These are phyloP conservation scores for Clonostachys rhizophaga DNA, from an alignment of 2,329 filamentous ascomycete species.

Conservation along the genomic window DNA sequence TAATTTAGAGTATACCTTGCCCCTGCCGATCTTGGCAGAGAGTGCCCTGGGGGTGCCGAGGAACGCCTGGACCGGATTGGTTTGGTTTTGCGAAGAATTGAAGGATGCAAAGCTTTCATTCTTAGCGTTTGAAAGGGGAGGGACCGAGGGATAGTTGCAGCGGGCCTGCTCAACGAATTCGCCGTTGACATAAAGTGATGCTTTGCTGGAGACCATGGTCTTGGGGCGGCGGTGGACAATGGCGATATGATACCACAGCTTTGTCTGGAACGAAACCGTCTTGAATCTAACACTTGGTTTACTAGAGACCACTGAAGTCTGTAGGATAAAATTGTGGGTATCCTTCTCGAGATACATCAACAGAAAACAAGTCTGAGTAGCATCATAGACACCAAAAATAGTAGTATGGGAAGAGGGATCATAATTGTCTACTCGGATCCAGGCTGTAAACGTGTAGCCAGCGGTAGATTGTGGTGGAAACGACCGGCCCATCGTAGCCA, in stretches of 20 bases:
- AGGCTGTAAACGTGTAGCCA: constrained; percentile 90
- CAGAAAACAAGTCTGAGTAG: constrained; percentile 87
- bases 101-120: constrained; percentile 69
- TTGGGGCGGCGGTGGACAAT: constrained; percentile 79
- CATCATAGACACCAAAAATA: constrained; percentile 91
- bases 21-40: constrained; percentile 68
- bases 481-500: constrained; percentile 75
- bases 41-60: constrained; percentile 88
- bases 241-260: constrained; percentile 89
- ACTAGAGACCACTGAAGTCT: constrained; percentile 84
- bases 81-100: constrained; percentile 50
- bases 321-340: constrained; percentile 88
- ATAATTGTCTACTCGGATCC: constrained; percentile 85
- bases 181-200: constrained; percentile 85
- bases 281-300: constrained; percentile 93
- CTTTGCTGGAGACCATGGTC: constrained; percentile 71
- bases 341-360: constrained; percentile 92
- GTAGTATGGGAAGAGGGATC: constrained; percentile 86
- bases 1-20: constrained; percentile 74
- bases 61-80: constrained; percentile 80
- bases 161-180: constrained; percentile 92
- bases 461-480: constrained; percentile 76
- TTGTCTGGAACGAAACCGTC: constrained; percentile 68
- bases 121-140: constrained; percentile 57
- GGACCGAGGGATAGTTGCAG: constrained; percentile 78